Conservation (phyloP, 305 asterid genomes). For the Striga hermonthica region DNA sequence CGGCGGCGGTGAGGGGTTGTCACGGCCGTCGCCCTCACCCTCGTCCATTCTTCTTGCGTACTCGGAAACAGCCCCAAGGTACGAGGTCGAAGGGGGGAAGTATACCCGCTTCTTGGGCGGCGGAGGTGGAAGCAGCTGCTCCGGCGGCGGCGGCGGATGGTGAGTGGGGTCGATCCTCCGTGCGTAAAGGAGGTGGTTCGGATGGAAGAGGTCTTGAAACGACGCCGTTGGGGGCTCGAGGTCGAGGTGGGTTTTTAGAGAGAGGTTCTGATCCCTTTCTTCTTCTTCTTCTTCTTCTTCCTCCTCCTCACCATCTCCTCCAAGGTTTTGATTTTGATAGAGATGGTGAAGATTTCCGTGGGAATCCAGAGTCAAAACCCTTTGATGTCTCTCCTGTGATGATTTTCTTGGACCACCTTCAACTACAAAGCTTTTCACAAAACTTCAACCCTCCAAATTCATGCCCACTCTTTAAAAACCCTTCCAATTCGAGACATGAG, state of each 20-base stretch:
- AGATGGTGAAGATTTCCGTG: constrained; percentile 48
- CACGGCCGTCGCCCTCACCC: too few relatives aligned
- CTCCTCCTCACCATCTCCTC: not conserved
- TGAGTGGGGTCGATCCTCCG: constrained; percentile 9
- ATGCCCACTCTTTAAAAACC: constrained; percentile 28
- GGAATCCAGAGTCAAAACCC: constrained; percentile 76
- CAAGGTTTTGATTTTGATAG: constrained; percentile 36
- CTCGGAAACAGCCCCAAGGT: constrained; percentile 35
- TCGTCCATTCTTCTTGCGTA: too few relatives aligned
- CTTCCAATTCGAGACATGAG: too few relatives aligned
- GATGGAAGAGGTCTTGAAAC: constrained; percentile 34
- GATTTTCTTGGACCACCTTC: constrained; percentile 55
- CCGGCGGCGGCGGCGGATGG: constrained; percentile 32
- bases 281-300: constrained; percentile 13
- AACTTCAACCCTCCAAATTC: constrained; percentile 43
- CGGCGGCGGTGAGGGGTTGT: too few relatives aligned
- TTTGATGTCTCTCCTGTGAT: constrained; percentile 1
- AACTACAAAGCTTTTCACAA: not conserved
- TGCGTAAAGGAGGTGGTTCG: constrained; percentile 33
- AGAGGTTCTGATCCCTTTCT: constrained; percentile 15
- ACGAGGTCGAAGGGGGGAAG: constrained; percentile 31
- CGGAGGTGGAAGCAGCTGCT: constrained; percentile 7
- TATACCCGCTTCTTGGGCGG: constrained; percentile 45
- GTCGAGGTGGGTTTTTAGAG: constrained; percentile 9
- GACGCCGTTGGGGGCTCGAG: constrained; percentile 11